Conservation (phyloP, 345 rosid genomes). For the Acer negundo region DNA sequence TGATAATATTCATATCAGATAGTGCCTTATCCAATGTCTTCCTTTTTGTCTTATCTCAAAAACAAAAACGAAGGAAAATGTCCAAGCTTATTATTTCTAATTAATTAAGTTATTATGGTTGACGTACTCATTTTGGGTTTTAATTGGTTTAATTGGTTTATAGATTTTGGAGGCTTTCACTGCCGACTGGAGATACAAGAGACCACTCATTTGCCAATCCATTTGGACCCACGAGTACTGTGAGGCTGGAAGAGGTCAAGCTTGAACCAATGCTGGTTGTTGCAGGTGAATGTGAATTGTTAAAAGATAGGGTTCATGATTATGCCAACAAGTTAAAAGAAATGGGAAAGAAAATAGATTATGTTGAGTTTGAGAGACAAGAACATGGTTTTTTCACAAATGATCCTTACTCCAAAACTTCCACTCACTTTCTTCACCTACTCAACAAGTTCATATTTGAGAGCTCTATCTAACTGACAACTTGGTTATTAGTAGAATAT, state of each 20-base stretch:
- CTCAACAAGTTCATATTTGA: conserved; percentile 45
- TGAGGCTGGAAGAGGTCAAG: conserved; percentile 37
- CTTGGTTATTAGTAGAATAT: too few species aligned
- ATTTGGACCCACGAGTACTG: conserved; percentile 60
- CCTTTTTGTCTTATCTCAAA: conserved; percentile 14
- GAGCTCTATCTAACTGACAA: conserved; percentile 11
- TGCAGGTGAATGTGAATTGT: conserved; percentile 59
- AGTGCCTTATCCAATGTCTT: conserved; percentile 41
- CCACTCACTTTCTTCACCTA: conserved; percentile 37
- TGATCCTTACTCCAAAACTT: conserved; percentile 52
- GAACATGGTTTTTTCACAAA: conserved; percentile 72
- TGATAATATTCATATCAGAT: conserved; percentile 3
- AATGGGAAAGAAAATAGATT: conserved; percentile 58
- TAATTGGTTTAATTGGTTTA: background rate
- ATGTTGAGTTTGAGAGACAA: conserved; percentile 59
- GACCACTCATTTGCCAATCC: conserved; percentile 86
- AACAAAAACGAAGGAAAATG: background rate
- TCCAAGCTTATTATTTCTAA: background rate
- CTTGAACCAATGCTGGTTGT: conserved; percentile 69
- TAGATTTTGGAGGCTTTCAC: conserved; percentile 87
- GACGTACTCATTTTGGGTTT: background rate
- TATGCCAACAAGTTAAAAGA: conserved; percentile 57
- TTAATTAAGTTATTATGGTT: background rate
- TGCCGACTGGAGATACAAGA: conserved; percentile 65
- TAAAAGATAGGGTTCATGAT: conserved; percentile 71